Evolutionary conservation across 2,329 filamentous ascomycete genomes (phyloP).

Genomic region (Neonectria neomacrospora): DNA sequence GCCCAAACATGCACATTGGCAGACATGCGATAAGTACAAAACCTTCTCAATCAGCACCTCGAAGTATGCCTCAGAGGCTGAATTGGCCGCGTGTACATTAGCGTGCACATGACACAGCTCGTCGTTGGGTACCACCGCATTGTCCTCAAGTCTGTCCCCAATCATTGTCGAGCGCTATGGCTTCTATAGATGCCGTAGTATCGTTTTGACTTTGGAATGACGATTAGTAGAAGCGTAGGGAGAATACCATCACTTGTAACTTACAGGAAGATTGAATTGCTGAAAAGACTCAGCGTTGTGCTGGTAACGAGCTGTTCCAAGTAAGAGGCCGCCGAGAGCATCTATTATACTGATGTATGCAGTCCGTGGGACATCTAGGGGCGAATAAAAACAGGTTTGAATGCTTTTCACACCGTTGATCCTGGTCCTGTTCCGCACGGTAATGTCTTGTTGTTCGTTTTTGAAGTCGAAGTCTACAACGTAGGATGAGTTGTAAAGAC

Average conservation of each 20-base stretch:
- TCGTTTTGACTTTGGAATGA: too few relatives aligned
- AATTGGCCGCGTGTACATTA: too few relatives aligned
- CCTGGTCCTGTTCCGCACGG: not conserved
- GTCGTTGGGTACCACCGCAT: too few relatives aligned
- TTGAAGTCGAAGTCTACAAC: conserved; percentile 7
- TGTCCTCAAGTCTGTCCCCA: too few relatives aligned
- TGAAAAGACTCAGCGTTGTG: conserved; percentile 17
- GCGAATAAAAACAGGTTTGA: not conserved
- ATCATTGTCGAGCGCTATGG: too few relatives aligned
- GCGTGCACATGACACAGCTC: too few relatives aligned
- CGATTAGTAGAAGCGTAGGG: too few relatives aligned
- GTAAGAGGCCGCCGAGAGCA: conserved; percentile 4
- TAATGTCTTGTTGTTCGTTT: conserved; percentile 8
- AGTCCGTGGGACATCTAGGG: not conserved
- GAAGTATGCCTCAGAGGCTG: too few relatives aligned
- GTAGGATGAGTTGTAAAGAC: conserved; percentile 19
- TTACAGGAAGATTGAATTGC: not conserved
- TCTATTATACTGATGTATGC: conserved; percentile 16
- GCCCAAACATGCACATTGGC: too few relatives aligned
- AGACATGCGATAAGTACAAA: too few relatives aligned
- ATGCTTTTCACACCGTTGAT: not conserved
- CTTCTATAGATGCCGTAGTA: not conserved
- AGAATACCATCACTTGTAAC: not conserved
- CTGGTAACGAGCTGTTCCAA: conserved; percentile 14
- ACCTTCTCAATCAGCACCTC: too few relatives aligned